Conservation (phyloP, 441 rosid genomes). For the Aquilaria agallochum region DNA sequence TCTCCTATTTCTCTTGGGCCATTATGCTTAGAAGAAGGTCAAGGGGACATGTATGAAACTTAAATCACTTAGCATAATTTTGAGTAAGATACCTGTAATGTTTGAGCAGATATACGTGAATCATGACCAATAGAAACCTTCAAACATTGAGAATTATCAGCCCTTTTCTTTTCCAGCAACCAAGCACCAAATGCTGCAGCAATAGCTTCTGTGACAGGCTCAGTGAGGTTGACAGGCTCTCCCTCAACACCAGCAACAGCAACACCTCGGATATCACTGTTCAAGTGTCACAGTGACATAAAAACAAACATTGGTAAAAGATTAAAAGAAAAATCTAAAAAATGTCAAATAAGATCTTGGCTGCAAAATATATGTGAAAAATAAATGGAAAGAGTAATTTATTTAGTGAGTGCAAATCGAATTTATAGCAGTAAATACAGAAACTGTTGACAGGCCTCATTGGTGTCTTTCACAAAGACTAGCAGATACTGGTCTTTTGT, state of each 20-base stretch:
- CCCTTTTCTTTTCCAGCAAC: constrained; percentile 69
- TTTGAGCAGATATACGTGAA: constrained; percentile 89
- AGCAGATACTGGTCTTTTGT: no score
- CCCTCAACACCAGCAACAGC: constrained; percentile 94
- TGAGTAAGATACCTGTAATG: constrained; percentile 47
- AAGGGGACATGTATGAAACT: no score
- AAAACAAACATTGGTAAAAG: constrained; percentile 1
- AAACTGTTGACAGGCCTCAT: no score
- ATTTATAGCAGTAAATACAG: no score
- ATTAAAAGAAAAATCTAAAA: not conserved
- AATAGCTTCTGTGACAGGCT: constrained; percentile 85
- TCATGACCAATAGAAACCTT: constrained; percentile 90
- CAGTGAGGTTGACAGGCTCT: constrained; percentile 80
- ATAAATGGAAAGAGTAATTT: no score
- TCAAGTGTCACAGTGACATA: constrained; percentile 4
- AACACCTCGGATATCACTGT: constrained; percentile 96
- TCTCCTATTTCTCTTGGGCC: no score
- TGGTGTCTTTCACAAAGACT: no score
- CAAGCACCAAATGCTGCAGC: constrained; percentile 93
- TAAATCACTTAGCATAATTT: no score
- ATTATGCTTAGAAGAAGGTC: no score
- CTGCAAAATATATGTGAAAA: not conserved
- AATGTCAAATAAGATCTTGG: not conserved
- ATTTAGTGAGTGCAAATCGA: no score
- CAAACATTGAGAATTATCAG: constrained; percentile 34